A percentile compares a stretch with the other conserved stretches of the same genome.
Evolutionary conservation across 2,329 filamentous ascomycete genomes (phyloP).

Genomic region (Botrytis paeoniae): DNA sequence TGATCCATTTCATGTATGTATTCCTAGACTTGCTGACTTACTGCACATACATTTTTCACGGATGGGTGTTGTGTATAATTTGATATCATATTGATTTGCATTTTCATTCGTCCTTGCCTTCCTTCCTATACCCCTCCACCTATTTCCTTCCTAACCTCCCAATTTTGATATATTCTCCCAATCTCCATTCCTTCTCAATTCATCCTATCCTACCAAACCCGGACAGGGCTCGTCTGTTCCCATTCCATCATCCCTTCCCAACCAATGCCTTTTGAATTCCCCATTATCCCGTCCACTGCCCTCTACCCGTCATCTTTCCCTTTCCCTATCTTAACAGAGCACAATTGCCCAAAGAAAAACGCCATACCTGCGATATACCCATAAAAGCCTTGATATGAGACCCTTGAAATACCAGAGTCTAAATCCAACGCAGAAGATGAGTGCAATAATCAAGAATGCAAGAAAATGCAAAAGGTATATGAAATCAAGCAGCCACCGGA

Average conservation of each 20-base stretch:
- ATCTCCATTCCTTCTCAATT: not conserved
- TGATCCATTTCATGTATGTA: no score
- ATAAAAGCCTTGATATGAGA: not conserved
- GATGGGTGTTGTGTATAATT: not conserved
- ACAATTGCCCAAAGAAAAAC: not conserved
- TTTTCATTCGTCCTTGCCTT: not conserved
- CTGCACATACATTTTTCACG: not conserved
- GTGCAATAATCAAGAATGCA: not conserved
- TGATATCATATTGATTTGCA: not conserved
- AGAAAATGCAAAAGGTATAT: slow-evolving; percentile 1
- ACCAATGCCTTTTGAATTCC: not conserved
- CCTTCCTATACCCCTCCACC: not conserved
- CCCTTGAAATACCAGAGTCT: not conserved
- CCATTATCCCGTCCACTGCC: not conserved
- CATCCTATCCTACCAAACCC: not conserved
- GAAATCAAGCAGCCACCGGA: not conserved
- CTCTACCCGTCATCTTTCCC: not conserved
- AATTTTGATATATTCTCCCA: not conserved
- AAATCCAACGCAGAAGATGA: not conserved
- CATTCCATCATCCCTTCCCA: not conserved
- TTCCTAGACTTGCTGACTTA: not conserved
- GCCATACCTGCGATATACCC: not conserved
- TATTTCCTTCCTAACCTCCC: not conserved
- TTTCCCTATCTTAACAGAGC: not conserved
- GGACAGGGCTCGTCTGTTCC: not conserved